Conservation (phyloP, 805 yeast species). For the Cyberlindnera meyerae region DNA sequence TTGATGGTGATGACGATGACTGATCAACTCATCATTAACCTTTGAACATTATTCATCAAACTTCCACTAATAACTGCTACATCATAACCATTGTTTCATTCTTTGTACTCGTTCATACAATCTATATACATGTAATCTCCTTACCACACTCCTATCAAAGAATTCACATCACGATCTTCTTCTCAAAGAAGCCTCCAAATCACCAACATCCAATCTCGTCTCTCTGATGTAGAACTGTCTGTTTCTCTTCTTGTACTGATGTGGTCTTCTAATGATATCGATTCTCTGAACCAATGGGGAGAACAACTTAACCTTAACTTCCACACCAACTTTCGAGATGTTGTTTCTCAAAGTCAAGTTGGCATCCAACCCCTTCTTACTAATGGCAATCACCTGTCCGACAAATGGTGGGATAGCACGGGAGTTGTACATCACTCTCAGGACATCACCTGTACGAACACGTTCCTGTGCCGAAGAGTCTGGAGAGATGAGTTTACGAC, state of each 20-base stretch:
- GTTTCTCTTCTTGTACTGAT: conserved; percentile 67
- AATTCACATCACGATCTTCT: conserved; percentile 18
- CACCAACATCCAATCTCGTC: conserved; percentile 70
- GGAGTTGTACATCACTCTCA: conserved; percentile 62
- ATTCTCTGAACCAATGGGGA: conserved; percentile 74
- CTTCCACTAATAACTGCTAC: no score
- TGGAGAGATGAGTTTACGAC: conserved; percentile 48
- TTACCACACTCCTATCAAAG: no score
- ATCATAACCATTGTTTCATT: no score
- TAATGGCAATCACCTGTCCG: conserved; percentile 77
- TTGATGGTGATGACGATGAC: no score
- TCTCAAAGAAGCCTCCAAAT: conserved; percentile 45
- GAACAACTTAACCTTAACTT: conserved; percentile 72
- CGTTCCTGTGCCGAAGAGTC: conserved; percentile 33
- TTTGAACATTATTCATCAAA: no score
- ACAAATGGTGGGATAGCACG: conserved; percentile 56
- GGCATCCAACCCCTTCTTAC: conserved; percentile 66
- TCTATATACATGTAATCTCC: not conserved
- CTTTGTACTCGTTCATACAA: no score
- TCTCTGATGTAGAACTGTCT: conserved; percentile 89
- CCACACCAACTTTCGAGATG: conserved; percentile 79
- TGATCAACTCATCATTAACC: no score
- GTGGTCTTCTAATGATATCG: conserved; percentile 73
- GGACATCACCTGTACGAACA: conserved; percentile 76
- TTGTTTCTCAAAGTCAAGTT: conserved; percentile 80